These are phyloP conservation scores for Coelastrella sp. DNA, from an alignment of 139 green algal genomes.

Conservation along the genomic window DNA sequence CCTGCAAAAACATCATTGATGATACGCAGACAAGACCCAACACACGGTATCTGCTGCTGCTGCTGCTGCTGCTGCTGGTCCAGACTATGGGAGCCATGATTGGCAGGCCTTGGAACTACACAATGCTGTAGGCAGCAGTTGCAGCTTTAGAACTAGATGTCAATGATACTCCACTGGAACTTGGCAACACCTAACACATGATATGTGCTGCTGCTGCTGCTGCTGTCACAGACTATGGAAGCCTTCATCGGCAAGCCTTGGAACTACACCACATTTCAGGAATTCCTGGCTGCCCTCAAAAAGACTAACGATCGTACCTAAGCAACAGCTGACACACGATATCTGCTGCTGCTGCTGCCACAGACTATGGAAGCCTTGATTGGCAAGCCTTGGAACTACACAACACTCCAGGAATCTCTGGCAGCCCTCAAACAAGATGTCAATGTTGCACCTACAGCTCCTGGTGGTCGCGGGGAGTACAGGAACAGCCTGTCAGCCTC, in stretches of 20 bases:
- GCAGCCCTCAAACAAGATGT: conserved; percentile 83
- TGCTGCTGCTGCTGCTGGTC: too few species aligned
- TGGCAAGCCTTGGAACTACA: conserved; percentile 68
- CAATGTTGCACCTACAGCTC: conserved; percentile 70
- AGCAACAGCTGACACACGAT: not conserved
- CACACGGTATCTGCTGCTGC: too few species aligned
- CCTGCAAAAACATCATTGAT: conserved; percentile 61
- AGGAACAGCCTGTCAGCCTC: conserved; percentile 84
- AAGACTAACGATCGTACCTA: too few species aligned
- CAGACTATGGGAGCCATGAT: conserved; percentile 61
- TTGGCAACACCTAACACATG: conserved; percentile 91
- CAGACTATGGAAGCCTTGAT: conserved; percentile 62
- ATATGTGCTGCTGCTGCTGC: too few species aligned
- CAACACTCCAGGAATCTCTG: conserved; percentile 76
- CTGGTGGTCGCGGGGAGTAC: conserved; percentile 95
- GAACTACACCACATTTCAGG: too few species aligned
- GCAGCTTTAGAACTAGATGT: conserved; percentile 83
- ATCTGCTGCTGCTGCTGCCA: not conserved
- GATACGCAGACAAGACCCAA: too few species aligned
- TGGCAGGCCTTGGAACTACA: conserved; percentile 68
- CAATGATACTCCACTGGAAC: conserved; percentile 55
- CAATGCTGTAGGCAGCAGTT: conserved; percentile 76
- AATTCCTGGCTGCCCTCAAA: too few species aligned
- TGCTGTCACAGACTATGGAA: conserved; percentile 84
- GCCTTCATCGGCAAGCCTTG: conserved; percentile 83